Evolutionary conservation across 352 stramenopile genomes (phyloP), one percentile per base, ranked within the genome.

Genomic region (Pythium dissimile): DNA sequence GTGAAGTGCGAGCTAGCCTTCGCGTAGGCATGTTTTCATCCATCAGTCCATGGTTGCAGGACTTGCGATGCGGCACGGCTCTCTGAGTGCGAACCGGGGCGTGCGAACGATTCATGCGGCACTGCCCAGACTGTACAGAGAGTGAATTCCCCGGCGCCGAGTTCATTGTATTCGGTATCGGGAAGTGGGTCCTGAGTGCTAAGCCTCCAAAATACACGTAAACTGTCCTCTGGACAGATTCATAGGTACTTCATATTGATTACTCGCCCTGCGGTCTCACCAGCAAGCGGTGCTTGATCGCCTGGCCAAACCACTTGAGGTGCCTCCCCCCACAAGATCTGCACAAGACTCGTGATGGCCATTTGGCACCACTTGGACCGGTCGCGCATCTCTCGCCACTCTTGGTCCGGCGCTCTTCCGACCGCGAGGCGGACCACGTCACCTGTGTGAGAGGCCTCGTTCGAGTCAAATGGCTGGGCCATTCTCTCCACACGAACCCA

Each of bases 11-110:
- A 56, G 35, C 26, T 23, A 37, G 44, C n/a, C n/a, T n/a, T n/a
- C n/a, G 16, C 37, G 37, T 49, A 49, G 42, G 42, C 32, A 49
- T 32, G 20, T 49, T 49, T 30, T 49, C n/a, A n/a, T n/a, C n/a
- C 42, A 49, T 49, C 42, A 20, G 42, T 49, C 42, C 42, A 49
- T 21, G n/a, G n/a, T n/a, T n/a, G n/a, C n/a, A n/a, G n/a, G n/a
- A n/a, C n/a, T n/a, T n/a, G n/a, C n/a, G n/a, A n/a, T n/a, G n/a
- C n/a, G n/a, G n/a, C n/a, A n/a, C n/a, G n/a, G n/a, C n/a, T n/a
- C n/a, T n/a, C n/a, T n/a, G n/a, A n/a, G n/a, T n/a, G n/a, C n/a
- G n/a, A n/a, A n/a, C n/a, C n/a, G n/a, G n/a, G n/a, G n/a, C 21
- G 42, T 49, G 42, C 42, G 21, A 44, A 23, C 18, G 41, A 47